Evolutionary conservation across 169 alveolate genomes (phyloP).

Genomic region (Sarcocystis neurona): DNA sequence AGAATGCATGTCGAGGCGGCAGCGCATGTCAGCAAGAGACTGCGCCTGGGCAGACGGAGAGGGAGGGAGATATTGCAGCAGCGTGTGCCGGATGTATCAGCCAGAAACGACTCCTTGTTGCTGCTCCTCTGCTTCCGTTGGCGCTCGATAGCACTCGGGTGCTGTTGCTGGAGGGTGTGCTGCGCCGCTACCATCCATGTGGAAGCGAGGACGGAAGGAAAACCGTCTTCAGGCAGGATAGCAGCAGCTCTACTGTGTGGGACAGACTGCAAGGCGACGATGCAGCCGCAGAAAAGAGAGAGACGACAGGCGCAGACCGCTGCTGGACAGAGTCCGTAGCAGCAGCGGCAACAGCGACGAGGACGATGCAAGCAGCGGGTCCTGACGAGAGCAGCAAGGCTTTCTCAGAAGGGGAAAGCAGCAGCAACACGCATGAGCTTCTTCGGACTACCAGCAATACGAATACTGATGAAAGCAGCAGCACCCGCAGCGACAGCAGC

Average conservation of each 20-base stretch:
- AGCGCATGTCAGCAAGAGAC: constrained; percentile 20
- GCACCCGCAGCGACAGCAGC: too few relatives aligned
- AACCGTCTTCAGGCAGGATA: background rate
- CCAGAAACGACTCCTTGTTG: constrained; percentile 35
- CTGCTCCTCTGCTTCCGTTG: constrained; percentile 56
- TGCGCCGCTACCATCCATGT: background rate
- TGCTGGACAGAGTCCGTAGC: constrained; percentile 36
- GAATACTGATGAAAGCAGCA: too few relatives aligned
- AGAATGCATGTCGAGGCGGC: constrained; percentile 29
- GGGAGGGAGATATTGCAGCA: background rate
- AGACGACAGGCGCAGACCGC: constrained; percentile 31
- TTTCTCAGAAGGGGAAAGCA: too few relatives aligned
- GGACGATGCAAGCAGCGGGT: too few relatives aligned
- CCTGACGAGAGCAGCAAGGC: too few relatives aligned
- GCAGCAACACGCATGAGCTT: too few relatives aligned
- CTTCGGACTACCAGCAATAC: too few relatives aligned
- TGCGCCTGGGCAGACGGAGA: constrained; percentile 6
- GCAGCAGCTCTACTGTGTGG: background rate
- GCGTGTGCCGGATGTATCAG: constrained; percentile 32
- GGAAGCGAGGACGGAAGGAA: background rate
- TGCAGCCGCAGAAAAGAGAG: constrained; percentile 6
- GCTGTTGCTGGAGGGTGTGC: constrained; percentile 46
- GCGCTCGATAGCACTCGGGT: constrained; percentile 58
- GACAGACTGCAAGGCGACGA: background rate
- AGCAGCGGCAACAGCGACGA: too few relatives aligned